phyloP scores from a whole-genome alignment of 352 stramenopile genomes.

The Globisporangium iwayamae region DNA sequence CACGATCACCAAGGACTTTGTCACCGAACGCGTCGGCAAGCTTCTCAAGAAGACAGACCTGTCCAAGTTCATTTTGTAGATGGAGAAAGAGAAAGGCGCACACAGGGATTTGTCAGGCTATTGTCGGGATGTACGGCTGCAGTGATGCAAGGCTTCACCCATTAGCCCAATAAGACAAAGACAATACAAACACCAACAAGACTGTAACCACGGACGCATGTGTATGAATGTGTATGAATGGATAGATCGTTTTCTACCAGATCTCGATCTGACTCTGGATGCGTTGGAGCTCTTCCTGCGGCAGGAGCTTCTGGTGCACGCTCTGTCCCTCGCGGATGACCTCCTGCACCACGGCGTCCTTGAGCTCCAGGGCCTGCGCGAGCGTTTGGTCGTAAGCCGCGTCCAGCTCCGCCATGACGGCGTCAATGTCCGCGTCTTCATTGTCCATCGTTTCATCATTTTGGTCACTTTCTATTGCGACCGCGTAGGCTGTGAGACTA shows the following conservation, averaged over 20 bases:
- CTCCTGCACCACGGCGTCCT: conserved; percentile 44
- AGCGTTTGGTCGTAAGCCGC: conserved; percentile 37
- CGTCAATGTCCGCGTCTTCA: conserved; percentile 40
- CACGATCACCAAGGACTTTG: conserved; percentile 94
- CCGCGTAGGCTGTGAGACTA: conserved; percentile 28
- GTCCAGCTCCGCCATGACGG: conserved; percentile 48
- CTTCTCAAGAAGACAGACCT: conserved; percentile 95
- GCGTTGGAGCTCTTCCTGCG: conserved; percentile 64
- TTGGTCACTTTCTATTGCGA: conserved; percentile 21
- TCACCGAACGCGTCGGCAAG: conserved; percentile 91
- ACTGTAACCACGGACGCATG: neutral
- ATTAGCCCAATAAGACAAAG: neutral
- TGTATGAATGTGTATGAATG: neutral
- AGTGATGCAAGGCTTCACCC: neutral
- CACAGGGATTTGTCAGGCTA: neutral
- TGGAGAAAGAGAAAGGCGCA: neutral
- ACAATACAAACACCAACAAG: neutral
- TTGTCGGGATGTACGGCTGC: neutral
- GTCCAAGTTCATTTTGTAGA: conserved; percentile 98
- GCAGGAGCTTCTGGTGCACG: conserved; percentile 43
- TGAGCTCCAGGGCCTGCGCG: conserved; percentile 30
- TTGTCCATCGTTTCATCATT: conserved; percentile 19
- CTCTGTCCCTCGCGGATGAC: conserved; percentile 40
- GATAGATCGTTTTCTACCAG: conserved; percentile 31
- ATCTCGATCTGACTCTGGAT: conserved; percentile 81